Evolutionary conservation across 495 filamentous ascomycete species (phyloP).

Genomic region (Penicillium coprophilum): DNA sequence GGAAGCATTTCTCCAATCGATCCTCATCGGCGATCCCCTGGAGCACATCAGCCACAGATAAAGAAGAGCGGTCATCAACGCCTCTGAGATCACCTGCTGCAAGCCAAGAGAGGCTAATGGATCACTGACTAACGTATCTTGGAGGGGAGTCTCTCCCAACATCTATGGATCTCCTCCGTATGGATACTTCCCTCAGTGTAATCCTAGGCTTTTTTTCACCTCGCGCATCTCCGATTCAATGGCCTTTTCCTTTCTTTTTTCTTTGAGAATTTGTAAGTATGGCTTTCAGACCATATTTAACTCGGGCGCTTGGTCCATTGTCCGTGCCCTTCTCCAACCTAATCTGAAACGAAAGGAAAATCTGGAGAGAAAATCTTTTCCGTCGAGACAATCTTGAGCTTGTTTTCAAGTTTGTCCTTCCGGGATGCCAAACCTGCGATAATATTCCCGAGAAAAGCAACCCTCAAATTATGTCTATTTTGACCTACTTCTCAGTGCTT

Average conservation of each 20-base stretch:
- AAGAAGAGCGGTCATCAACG: background rate
- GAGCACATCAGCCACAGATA: slow-evolving; percentile 11
- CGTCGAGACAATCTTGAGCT: slow-evolving; percentile 30
- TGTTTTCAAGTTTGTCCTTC: slow-evolving; percentile 18
- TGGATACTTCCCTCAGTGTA: background rate
- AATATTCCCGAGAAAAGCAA: too few relatives aligned
- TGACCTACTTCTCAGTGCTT: background rate
- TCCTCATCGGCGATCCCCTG: slow-evolving; percentile 14
- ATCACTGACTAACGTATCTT: slow-evolving; percentile 5
- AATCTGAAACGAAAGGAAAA: slow-evolving; percentile 14
- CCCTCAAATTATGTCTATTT: too few relatives aligned
- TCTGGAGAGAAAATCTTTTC: too few relatives aligned
- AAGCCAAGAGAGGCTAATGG: slow-evolving; percentile 8
- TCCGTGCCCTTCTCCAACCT: slow-evolving; percentile 17
- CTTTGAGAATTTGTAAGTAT: background rate
- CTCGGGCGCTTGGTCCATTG: slow-evolving; percentile 4
- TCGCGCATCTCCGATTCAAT: too few relatives aligned
- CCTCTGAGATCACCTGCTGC: slow-evolving; percentile 17
- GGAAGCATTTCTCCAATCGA: slow-evolving; percentile 5
- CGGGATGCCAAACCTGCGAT: background rate
- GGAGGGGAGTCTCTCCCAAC: background rate
- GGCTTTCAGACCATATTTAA: background rate
- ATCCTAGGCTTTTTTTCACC: background rate
- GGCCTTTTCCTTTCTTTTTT: background rate
- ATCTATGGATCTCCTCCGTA: background rate